phyloP scores from a whole-genome alignment of 2,329 filamentous ascomycete genomes.

The Beauveria brongniartii region DNA sequence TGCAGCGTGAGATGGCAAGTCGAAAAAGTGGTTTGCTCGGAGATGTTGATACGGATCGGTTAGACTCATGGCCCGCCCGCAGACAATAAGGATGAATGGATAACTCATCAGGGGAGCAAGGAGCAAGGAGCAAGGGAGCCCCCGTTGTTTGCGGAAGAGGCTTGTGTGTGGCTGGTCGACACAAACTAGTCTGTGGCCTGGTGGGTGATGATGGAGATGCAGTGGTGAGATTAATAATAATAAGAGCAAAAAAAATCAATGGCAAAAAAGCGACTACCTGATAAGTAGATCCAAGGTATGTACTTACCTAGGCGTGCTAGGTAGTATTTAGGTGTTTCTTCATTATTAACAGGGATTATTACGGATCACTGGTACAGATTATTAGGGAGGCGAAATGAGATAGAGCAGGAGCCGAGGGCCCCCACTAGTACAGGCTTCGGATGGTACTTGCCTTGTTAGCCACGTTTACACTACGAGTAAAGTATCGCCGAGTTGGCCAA shows the following conservation, averaged over 20 bases:
- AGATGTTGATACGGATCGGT: not conserved
- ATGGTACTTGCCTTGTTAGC: not conserved
- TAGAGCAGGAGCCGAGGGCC: too few relatives aligned
- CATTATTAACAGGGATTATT: too few relatives aligned
- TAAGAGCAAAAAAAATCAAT: not conserved
- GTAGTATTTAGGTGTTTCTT: too few relatives aligned
- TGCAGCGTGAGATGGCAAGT: too few relatives aligned
- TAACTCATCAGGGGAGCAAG: too few relatives aligned
- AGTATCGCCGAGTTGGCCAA: not conserved
- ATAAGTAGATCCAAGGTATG: not conserved
- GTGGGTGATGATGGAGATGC: not conserved
- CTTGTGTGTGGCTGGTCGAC: not conserved
- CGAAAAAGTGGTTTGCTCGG: too few relatives aligned
- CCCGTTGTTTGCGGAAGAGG: constrained; percentile 7
- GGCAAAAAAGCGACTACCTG: not conserved
- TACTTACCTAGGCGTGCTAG: not conserved
- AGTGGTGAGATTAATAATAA: not conserved
- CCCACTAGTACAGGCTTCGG: not conserved
- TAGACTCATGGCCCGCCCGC: not conserved
- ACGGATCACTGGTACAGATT: too few relatives aligned
- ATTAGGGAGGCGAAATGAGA: too few relatives aligned
- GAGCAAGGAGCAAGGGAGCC: not conserved
- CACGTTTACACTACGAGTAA: not conserved
- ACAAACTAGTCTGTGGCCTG: not conserved
- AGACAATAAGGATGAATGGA: not conserved